A percentile compares a stretch with the other conserved stretches of the same genome.
phyloP scores from a whole-genome alignment of 257 asterid genomes.

The Voacanga thouarsii region DNA sequence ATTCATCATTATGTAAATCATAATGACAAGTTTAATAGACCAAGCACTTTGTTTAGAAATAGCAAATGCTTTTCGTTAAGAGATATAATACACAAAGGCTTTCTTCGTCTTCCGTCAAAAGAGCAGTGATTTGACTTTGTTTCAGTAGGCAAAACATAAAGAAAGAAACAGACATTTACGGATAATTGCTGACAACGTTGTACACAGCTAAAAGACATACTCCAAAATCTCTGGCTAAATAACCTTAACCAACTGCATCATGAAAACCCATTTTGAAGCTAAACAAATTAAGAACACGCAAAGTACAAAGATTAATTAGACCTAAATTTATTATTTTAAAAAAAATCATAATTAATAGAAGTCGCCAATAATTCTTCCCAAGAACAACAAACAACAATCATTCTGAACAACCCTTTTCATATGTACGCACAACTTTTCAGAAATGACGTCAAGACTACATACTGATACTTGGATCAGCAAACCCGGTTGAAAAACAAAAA shows the following conservation, averaged over 20 bases:
- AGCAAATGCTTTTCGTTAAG: background rate
- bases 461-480: slow-evolving; percentile 9
- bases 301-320: background rate
- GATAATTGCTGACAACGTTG: background rate
- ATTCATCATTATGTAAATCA: background rate
- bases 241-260: background rate
- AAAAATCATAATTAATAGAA: slow-evolving; percentile 5
- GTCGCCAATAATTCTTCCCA: background rate
- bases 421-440: background rate
- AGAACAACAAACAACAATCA: background rate
- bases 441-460: slow-evolving; percentile 3
- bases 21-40: background rate
- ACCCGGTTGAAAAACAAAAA: background rate
- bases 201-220: background rate
- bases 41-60: background rate
- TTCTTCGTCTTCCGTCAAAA: background rate
- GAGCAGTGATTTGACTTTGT: background rate
- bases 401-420: background rate
- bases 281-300: background rate
- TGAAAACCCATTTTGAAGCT: background rate
- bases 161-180: background rate
- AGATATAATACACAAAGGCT: background rate
- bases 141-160: background rate
- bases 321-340: background rate
- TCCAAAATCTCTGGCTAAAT: background rate